phyloP scores from a whole-genome alignment of 208 protist genomes.

The Acanthamoeba healyi region DNA sequence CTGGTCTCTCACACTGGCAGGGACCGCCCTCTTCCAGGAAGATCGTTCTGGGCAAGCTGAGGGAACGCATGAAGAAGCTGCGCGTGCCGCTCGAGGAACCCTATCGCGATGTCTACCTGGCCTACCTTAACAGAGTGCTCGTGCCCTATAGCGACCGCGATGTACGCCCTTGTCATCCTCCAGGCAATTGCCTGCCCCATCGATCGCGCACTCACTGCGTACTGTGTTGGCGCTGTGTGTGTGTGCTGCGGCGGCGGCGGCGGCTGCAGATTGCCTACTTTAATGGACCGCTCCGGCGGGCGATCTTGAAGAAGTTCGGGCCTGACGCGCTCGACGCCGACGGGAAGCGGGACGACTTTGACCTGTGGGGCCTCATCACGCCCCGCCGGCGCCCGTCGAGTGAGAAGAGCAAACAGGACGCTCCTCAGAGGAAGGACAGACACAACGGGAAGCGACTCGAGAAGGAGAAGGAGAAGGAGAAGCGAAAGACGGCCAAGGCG shows the following conservation, averaged over 20 bases:
- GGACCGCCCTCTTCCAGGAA: background rate
- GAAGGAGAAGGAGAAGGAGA: background rate
- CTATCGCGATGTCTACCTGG: slow-evolving; percentile 29
- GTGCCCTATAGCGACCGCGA: background rate
- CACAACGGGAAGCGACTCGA: background rate
- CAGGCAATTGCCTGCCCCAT: background rate
- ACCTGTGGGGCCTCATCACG: background rate
- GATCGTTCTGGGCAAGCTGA: background rate
- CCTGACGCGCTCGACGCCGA: background rate
- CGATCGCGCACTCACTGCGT: background rate
- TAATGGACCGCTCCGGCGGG: background rate
- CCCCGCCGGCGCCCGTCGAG: too few relatives aligned
- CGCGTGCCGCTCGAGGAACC: slow-evolving; percentile 52
- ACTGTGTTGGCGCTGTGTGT: background rate
- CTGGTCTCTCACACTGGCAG: background rate
- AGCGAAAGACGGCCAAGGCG: background rate
- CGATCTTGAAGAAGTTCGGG: slow-evolving; percentile 15
- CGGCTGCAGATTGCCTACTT: background rate
- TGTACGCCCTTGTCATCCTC: background rate
- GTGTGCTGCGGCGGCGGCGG: too few relatives aligned
- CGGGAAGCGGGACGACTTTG: background rate
- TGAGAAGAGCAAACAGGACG: background rate
- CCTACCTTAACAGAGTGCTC: background rate
- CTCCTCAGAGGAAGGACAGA: too few relatives aligned
- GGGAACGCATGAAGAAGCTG: slow-evolving; percentile 18